phyloP scores from a whole-genome alignment of 225 moss, liverwort and hornwort species.

The Sphagnum contortum region DNA sequence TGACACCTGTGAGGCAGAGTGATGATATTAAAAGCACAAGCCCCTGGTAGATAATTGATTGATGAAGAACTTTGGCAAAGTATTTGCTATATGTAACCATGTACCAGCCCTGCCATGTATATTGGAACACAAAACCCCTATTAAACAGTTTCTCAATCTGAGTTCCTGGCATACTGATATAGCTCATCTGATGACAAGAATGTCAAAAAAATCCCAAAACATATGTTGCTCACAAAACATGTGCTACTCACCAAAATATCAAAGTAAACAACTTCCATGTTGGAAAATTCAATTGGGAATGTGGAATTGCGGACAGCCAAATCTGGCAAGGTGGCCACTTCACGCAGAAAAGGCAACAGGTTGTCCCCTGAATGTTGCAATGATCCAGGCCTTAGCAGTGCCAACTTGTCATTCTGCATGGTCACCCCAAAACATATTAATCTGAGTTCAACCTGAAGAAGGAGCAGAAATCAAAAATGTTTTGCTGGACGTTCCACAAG shows the following conservation, averaged over 20 bases:
- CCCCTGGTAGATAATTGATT: constrained; percentile 53
- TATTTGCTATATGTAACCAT: constrained; percentile 57
- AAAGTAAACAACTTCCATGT: constrained; percentile 83
- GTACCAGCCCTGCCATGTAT: constrained; percentile 42
- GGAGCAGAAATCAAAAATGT: too few relatives aligned
- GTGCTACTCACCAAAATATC: constrained; percentile 51
- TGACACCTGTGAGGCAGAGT: constrained; percentile 38
- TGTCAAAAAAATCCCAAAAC: too few relatives aligned
- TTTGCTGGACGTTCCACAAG: neutral
- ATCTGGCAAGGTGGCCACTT: constrained; percentile 45
- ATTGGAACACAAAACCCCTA: neutral
- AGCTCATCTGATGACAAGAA: too few relatives aligned
- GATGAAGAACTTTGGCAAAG: constrained; percentile 50
- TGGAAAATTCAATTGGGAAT: constrained; percentile 34
- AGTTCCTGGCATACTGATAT: neutral
- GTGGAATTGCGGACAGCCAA: constrained; percentile 42
- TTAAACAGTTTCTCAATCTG: neutral
- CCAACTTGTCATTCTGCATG: constrained; percentile 63
- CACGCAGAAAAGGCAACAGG: constrained; percentile 64
- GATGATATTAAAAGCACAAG: constrained; percentile 43
- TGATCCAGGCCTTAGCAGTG: constrained; percentile 61
- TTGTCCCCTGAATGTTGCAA: constrained; percentile 87
- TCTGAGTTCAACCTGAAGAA: neutral
- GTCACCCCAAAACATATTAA: neutral
- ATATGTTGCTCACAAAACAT: too few relatives aligned